Percentiles rank a stretch among this genome's conserved stretches.
These are phyloP conservation scores for Aureobasidium uvarum DNA, from an alignment of 2,329 filamentous ascomycete genomes.

Conservation along the genomic window DNA sequence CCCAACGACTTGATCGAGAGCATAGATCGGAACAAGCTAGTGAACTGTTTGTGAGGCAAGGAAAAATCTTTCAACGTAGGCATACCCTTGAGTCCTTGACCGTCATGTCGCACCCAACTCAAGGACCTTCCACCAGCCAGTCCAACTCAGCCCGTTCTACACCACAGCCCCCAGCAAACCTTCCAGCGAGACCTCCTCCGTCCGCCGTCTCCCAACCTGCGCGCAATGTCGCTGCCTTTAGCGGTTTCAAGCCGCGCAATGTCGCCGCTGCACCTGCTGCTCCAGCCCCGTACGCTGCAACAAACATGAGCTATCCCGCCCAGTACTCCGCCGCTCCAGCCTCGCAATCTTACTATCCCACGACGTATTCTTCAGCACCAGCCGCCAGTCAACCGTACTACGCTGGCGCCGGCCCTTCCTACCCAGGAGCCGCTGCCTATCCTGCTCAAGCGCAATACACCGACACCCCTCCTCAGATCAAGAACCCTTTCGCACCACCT, in stretches of 20 bases:
- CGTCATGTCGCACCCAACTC: conserved; percentile 80
- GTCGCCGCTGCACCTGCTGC: conserved; percentile 44
- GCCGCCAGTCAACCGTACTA: conserved; percentile 43
- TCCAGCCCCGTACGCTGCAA: conserved; percentile 19
- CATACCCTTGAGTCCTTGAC: conserved; percentile 35
- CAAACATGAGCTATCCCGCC: conserved; percentile 25
- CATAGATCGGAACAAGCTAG: neutral
- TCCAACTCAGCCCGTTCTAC: conserved; percentile 30
- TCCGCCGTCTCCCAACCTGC: conserved; percentile 29
- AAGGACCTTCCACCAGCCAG: conserved; percentile 60
- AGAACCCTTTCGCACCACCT: conserved; percentile 75
- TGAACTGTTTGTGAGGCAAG: neutral
- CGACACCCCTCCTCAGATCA: conserved; percentile 62
- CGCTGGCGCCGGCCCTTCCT: conserved; percentile 28
- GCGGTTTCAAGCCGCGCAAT: conserved; percentile 60
- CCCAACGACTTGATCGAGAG: neutral
- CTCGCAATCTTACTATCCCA: conserved; percentile 23
- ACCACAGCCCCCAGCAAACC: conserved; percentile 25
- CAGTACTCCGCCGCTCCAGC: conserved; percentile 26
- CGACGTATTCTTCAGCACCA: conserved; percentile 29
- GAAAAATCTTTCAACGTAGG: conserved; percentile 20
- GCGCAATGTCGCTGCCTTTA: conserved; percentile 46
- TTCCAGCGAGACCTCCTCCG: conserved; percentile 36
- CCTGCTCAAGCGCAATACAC: conserved; percentile 29
- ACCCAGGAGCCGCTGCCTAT: conserved; percentile 36